Evolutionary conservation across 805 yeast species (phyloP), one percentile per base, ranked within the genome.

Genomic region (Ogataea dorogensis): DNA sequence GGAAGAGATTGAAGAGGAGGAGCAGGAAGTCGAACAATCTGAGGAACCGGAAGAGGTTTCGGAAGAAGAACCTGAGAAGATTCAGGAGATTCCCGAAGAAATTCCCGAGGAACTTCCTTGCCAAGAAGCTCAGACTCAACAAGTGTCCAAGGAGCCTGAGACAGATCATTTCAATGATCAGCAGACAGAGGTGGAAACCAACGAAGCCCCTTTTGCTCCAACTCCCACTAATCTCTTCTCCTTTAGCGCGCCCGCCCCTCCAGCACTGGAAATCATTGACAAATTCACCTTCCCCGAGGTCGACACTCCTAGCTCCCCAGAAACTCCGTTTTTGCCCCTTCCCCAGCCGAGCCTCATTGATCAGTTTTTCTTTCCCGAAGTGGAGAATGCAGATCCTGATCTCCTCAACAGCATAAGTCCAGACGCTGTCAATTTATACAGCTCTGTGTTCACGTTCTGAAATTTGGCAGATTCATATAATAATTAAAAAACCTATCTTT

Each of bases 351-450:
- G 30, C 7, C 43, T 38, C 7, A 51, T 51, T 19, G 56, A 51
- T 11, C 34, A 42, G 7, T 53, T 53, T 28, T 17, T 28, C 3
- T 54, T 54, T 29, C 58, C 59, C 0, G 49, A 43, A 9, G 51
- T 50, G n/a, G 32, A 30, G 16, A 13, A 17, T 19, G 32, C 33
- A 2, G 46, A 46, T 17, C 17, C 37, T 2, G 42, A 38, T 4
- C 5, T 32, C 13, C 35, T 46, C 35, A 22, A 32, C 22, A 18
- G 31, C 29, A 36, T 46, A n/a, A 24, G 37, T 8, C 43, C 43
- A 14, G 43, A 38, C 5, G 42, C 33, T n/a, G 44, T 41, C 7
- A 23, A 29, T 5, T 30, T 39, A 14, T 48, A 48, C 23, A 36
- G 39, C 32, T 38, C 45, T 20, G 49, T 41, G 24, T 46, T 46